phyloP scores from a whole-genome alignment of 1,284 basidiomycete genomes.

The Sutorius eximius region DNA sequence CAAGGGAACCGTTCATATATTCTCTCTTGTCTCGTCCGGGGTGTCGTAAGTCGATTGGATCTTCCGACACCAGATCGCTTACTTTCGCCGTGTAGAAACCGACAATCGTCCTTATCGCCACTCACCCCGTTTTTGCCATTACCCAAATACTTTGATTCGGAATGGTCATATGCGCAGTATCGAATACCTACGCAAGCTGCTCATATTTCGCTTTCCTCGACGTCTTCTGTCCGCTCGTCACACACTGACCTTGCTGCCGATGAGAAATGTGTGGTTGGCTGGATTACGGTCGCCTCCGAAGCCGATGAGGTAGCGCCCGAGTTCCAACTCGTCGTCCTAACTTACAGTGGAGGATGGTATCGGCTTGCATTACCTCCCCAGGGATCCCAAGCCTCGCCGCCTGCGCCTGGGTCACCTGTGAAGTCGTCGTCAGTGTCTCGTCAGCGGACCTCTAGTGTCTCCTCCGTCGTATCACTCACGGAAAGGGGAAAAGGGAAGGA shows the following conservation, averaged over 20 bases:
- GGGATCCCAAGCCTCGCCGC: conserved; percentile 23
- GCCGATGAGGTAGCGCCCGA: conserved; percentile 42
- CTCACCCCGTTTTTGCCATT: conserved; percentile 77
- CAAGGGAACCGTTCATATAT: conserved; percentile 94
- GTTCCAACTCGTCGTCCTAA: conserved; percentile 81
- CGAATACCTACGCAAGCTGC: conserved; percentile 81
- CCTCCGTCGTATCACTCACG: conserved; percentile 46
- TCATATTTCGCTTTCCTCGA: conserved; percentile 73
- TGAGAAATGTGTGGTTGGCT: conserved; percentile 82
- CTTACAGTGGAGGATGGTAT: conserved; percentile 93
- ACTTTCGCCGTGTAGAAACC: conserved; percentile 53
- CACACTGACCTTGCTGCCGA: conserved; percentile 71
- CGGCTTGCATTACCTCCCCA: conserved; percentile 70
- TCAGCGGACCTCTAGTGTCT: conserved; percentile 52
- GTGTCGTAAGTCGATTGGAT: conserved; percentile 53
- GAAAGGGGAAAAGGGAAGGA: conserved; percentile 65
- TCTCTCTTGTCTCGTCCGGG: conserved; percentile 67
- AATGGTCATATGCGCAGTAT: conserved; percentile 93
- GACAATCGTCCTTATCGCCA: conserved; percentile 76
- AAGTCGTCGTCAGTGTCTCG: conserved; percentile 40
- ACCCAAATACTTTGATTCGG: conserved; percentile 90
- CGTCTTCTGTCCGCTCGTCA: conserved; percentile 53
- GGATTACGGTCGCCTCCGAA: conserved; percentile 65
- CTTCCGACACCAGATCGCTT: conserved; percentile 3
- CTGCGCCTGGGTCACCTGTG: conserved; percentile 42